Conservation (phyloP, 768 basidiomycete genomes). For the Russula griseocarnosa region DNA sequence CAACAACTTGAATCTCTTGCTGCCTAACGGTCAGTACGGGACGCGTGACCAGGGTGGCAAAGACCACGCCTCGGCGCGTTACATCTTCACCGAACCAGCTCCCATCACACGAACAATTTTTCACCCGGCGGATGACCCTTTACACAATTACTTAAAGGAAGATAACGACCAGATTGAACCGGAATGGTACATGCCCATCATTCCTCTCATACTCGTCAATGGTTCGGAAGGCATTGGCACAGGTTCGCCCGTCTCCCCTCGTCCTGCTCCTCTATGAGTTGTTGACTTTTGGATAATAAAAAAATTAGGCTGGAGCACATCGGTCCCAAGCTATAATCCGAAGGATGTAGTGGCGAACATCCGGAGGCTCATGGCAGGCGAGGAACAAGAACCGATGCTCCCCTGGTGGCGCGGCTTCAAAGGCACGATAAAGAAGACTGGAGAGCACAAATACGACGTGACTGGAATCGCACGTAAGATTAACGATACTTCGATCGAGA, state of each 20-base stretch:
- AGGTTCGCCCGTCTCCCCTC: constrained; percentile 44
- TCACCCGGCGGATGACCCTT: constrained; percentile 77
- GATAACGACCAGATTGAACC: constrained; percentile 87
- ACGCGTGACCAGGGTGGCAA: constrained; percentile 92
- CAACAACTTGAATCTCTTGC: constrained; percentile 88
- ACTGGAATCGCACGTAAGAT: constrained; percentile 69
- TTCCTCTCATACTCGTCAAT: constrained; percentile 88
- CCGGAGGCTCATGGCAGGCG: constrained; percentile 77
- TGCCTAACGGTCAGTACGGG: constrained; percentile 92
- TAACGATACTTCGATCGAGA: constrained; percentile 86
- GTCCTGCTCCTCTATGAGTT: not conserved
- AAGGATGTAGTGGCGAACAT: constrained; percentile 85
- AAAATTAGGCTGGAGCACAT: constrained; percentile 85
- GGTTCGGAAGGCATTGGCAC: constrained; percentile 98
- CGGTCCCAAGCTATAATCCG: constrained; percentile 89
- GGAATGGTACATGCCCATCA: constrained; percentile 86
- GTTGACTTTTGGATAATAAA: not conserved
- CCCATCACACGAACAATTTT: constrained; percentile 72
- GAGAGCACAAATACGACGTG: constrained; percentile 84
- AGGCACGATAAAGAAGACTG: constrained; percentile 75
- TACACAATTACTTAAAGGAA: constrained; percentile 82
- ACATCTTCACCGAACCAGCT: constrained; percentile 83
- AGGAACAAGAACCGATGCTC: constrained; percentile 79
- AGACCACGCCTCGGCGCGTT: constrained; percentile 94
- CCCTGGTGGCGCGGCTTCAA: constrained; percentile 99